Percentiles rank a stretch among this genome's conserved stretches.
phyloP scores from a whole-genome alignment of 2,329 filamentous ascomycete genomes.

The Cladosporium sp. region DNA sequence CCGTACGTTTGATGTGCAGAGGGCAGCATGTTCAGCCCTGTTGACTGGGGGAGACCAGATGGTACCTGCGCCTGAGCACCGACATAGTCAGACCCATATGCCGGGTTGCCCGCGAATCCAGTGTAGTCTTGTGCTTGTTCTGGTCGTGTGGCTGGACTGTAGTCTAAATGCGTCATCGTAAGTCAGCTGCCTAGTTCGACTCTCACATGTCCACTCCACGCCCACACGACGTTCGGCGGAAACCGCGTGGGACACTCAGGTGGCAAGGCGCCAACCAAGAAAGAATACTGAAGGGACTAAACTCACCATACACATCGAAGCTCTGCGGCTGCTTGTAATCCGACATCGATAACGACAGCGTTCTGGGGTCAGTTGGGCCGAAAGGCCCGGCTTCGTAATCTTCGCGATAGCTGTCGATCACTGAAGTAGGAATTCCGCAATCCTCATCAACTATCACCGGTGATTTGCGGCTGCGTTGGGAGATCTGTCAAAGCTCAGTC shows the following conservation, averaged over 20 bases:
- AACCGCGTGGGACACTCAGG: slow-evolving; percentile 6
- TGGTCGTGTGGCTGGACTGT: slow-evolving; percentile 56
- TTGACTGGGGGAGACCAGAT: slow-evolving; percentile 43
- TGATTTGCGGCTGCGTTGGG: slow-evolving; percentile 15
- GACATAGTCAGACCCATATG: slow-evolving; percentile 47
- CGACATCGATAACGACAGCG: slow-evolving; percentile 66
- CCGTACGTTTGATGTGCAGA: slow-evolving; percentile 38
- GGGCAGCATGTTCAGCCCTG: slow-evolving; percentile 41
- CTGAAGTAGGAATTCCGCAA: slow-evolving; percentile 29
- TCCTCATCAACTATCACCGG: slow-evolving; percentile 34
- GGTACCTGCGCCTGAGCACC: slow-evolving; percentile 47
- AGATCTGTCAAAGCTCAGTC: slow-evolving; percentile 5
- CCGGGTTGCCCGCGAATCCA: slow-evolving; percentile 44
- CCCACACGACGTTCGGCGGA: slow-evolving; percentile 14
- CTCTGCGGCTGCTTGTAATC: slow-evolving; percentile 73
- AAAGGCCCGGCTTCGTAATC: slow-evolving; percentile 47
- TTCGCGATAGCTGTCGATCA: slow-evolving; percentile 28
- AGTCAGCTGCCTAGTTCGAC: slow-evolving; percentile 36
- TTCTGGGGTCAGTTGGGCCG: slow-evolving; percentile 43
- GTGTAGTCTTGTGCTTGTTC: slow-evolving; percentile 53
- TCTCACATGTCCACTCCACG: slow-evolving; percentile 29
- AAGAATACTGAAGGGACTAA: not conserved
- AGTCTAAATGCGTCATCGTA: slow-evolving; percentile 47
- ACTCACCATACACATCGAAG: slow-evolving; percentile 78
- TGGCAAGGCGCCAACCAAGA: not conserved